Evolutionary conservation across 192 early-diverging fungal genomes (phyloP).

Genomic region (Umbelopsis vinacea): DNA sequence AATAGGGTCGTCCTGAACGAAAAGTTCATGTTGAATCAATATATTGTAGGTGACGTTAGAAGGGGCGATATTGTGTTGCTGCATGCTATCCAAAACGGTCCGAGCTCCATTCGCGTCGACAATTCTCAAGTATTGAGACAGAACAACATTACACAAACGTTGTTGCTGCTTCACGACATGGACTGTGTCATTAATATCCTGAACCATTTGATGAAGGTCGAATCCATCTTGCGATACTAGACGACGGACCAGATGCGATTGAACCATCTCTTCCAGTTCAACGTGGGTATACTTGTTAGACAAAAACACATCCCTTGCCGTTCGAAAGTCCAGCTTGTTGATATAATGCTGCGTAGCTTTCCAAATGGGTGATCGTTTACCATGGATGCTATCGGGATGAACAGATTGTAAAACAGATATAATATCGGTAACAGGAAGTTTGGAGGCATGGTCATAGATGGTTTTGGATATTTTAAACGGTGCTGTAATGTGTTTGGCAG

Average conservation of each 20-base stretch:
- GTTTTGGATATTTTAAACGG: not conserved
- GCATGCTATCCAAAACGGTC: not conserved
- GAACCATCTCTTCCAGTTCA: constrained; percentile 8
- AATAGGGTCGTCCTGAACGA: not conserved
- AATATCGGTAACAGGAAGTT: not conserved
- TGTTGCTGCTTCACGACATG: not conserved
- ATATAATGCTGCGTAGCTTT: not conserved
- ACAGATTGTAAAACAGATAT: not conserved
- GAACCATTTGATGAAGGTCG: not conserved
- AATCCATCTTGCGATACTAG: not conserved
- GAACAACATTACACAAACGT: constrained; percentile 7
- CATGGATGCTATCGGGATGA: not conserved
- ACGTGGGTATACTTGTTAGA: constrained; percentile 3
- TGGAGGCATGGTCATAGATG: not conserved
- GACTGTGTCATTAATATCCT: not conserved
- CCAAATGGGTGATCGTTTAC: constrained; percentile 3
- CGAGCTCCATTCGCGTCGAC: not conserved
- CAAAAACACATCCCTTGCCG: not conserved
- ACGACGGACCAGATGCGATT: not conserved
- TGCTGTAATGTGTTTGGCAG: not conserved
- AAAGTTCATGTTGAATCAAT: constrained; percentile 4
- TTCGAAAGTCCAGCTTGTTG: not conserved
- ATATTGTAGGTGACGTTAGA: constrained; percentile 7
- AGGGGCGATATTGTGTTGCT: not conserved
- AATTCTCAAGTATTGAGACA: not conserved